These are phyloP conservation scores for Neophaeococcomyces aloes DNA, from an alignment of 2,329 filamentous ascomycete species.

Conservation along the genomic window DNA sequence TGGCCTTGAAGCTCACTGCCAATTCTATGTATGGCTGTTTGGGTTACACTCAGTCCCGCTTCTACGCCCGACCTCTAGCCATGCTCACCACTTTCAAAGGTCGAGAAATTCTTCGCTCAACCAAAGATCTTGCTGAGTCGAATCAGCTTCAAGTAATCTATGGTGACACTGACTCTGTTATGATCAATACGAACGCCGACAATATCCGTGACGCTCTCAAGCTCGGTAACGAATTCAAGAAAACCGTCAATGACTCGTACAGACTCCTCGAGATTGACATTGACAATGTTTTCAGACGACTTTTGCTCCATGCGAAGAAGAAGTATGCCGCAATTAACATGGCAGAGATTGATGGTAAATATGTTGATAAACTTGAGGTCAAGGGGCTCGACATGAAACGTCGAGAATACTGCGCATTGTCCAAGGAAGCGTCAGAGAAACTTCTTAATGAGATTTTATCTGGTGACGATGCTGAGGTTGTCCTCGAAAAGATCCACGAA, in stretches of 20 bases:
- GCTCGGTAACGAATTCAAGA: conserved; percentile 91
- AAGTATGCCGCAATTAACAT: conserved; percentile 98
- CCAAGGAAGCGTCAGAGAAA: conserved; percentile 84
- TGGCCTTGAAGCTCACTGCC: conserved; percentile 91
- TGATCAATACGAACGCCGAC: conserved; percentile 98
- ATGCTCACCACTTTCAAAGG: conserved; percentile 96
- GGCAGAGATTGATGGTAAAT: conserved; percentile 78
- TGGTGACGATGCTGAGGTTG: conserved; percentile 79
- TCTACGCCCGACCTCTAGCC: conserved; percentile 88
- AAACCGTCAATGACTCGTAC: conserved; percentile 87
- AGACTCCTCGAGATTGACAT: conserved; percentile 92
- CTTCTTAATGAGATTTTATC: conserved; percentile 92
- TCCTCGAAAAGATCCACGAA: conserved; percentile 83
- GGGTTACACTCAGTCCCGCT: conserved; percentile 91
- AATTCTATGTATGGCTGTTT: conserved; percentile 99
- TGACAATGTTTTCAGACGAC: conserved; percentile 89
- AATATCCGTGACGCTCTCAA: conserved; percentile 82
- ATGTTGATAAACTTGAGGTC: conserved; percentile 87
- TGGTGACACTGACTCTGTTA: conserved; percentile 97
- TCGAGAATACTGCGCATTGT: conserved; percentile 89
- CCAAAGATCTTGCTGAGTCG: conserved; percentile 88
- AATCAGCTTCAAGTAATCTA: conserved; percentile 92
- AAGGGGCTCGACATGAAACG: conserved; percentile 98
- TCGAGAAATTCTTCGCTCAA: conserved; percentile 90
- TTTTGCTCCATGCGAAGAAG: conserved; percentile 94